These are phyloP conservation scores for Triangularia verruculosa DNA, from an alignment of 2,329 filamentous ascomycete genomes.

Conservation along the genomic window DNA sequence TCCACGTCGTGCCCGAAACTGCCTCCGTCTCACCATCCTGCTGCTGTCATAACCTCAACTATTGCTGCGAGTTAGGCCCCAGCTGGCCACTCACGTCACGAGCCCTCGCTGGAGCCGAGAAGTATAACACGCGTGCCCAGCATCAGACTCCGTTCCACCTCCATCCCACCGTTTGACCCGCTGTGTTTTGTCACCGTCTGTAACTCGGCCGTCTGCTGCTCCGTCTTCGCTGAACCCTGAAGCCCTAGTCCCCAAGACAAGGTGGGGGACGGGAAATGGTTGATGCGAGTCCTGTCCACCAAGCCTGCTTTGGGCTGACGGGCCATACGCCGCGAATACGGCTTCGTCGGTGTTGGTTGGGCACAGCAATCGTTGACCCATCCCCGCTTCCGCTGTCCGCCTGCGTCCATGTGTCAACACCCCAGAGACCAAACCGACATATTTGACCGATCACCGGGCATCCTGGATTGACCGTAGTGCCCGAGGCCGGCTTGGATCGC, in stretches of 20 bases:
- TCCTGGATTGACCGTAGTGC: not conserved
- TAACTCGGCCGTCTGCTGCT: not conserved
- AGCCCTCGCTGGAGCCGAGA: not conserved
- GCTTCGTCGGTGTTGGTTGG: not conserved
- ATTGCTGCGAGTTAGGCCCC: not conserved
- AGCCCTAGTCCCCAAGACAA: not conserved
- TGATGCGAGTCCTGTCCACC: conserved; percentile 5
- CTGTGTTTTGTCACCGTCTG: not conserved
- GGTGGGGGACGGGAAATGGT: not conserved
- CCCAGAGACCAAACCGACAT: not conserved
- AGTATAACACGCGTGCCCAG: not conserved
- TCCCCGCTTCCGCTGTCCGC: not conserved
- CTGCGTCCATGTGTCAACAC: not conserved
- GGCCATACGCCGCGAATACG: not conserved
- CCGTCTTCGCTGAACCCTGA: not conserved
- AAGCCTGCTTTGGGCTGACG: not conserved
- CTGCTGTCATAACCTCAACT: not conserved
- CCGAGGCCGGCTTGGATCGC: not conserved
- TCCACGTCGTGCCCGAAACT: not conserved
- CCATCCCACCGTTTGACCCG: not conserved
- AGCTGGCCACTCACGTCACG: not conserved
- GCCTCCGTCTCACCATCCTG: not conserved
- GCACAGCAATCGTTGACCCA: not conserved
- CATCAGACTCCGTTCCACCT: not conserved
- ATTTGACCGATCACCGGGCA: not conserved